Evolutionary conservation across 2,329 filamentous ascomycete species (phyloP).

Genomic region (Cordyceps cicadae): DNA sequence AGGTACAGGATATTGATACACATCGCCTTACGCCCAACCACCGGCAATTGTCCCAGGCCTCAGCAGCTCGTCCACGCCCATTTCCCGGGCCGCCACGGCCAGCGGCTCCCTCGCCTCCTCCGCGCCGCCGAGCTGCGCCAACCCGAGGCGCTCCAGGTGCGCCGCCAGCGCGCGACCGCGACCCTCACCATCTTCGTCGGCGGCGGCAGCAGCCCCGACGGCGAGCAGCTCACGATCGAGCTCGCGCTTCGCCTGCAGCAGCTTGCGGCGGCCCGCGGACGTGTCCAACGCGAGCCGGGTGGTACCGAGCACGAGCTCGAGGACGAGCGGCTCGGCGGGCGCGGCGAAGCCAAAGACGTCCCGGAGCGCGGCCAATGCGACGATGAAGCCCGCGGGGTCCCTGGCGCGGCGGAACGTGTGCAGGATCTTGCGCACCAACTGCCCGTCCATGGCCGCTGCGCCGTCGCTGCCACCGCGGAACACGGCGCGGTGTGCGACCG

Average conservation of each 20-base stretch:
- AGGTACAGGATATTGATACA: constrained; percentile 1
- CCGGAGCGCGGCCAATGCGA: constrained; percentile 36
- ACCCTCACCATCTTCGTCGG: constrained; percentile 27
- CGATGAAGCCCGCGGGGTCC: constrained; percentile 37
- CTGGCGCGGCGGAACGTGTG: constrained; percentile 41
- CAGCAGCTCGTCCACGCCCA: constrained; percentile 34
- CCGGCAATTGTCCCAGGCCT: constrained; percentile 12
- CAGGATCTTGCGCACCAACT: constrained; percentile 41
- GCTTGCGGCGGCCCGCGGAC: constrained; percentile 29
- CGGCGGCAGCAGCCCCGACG: constrained; percentile 24
- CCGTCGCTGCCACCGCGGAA: constrained; percentile 24
- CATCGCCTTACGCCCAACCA: neutral
- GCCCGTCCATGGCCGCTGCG: constrained; percentile 32
- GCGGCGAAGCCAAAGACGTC: constrained; percentile 34
- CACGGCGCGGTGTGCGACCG: constrained; percentile 38
- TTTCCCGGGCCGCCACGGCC: constrained; percentile 30
- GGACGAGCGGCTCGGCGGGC: constrained; percentile 36
- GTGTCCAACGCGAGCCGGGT: constrained; percentile 36
- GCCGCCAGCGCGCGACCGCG: constrained; percentile 29
- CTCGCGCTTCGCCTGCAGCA: constrained; percentile 34
- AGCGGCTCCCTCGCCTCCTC: constrained; percentile 21
- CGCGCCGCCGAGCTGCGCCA: constrained; percentile 22
- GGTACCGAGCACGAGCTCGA: constrained; percentile 39
- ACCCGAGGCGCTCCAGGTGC: constrained; percentile 32
- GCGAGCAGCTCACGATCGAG: constrained; percentile 32